These are phyloP conservation scores for Vaccinium macrocarpon DNA, from an alignment of 148 eudicot species.

Conservation along the genomic window DNA sequence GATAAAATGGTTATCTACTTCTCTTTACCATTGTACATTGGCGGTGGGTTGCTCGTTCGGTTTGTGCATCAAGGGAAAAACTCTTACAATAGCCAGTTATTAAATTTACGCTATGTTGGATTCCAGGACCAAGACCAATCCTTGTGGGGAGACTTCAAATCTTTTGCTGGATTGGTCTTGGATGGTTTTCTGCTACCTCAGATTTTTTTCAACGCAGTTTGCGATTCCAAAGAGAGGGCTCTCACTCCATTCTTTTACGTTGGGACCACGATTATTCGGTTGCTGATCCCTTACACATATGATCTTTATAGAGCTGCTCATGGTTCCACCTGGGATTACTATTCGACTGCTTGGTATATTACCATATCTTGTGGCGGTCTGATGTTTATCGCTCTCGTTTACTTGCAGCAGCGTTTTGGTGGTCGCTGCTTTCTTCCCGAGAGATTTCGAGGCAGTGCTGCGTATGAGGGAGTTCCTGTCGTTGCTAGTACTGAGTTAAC, in stretches of 20 bases:
- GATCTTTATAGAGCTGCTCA: conserved; percentile 59
- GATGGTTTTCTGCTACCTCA: conserved; percentile 86
- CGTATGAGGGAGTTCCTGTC: conserved; percentile 59
- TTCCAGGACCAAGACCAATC: conserved; percentile 28
- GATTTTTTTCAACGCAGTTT: conserved; percentile 59
- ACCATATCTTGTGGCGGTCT: conserved; percentile 48
- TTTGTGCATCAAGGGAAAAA: conserved; percentile 45
- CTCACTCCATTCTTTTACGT: conserved; percentile 50
- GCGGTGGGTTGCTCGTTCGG: conserved; percentile 62
- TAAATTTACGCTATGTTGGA: not conserved
- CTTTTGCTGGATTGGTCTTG: conserved; percentile 67
- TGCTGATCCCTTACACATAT: conserved; percentile 74
- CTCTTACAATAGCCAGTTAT: conserved; percentile 21
- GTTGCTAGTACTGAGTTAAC: conserved; percentile 14
- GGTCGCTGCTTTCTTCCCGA: conserved; percentile 65
- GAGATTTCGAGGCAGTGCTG: conserved; percentile 45
- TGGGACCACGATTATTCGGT: conserved; percentile 65
- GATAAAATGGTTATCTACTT: conserved; percentile 67
- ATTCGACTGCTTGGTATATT: conserved; percentile 72
- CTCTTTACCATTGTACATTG: conserved; percentile 54
- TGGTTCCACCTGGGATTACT: conserved; percentile 43
- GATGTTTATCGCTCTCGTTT: conserved; percentile 41
- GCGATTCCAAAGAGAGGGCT: conserved; percentile 46
- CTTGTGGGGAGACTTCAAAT: conserved; percentile 66
- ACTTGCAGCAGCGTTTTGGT: conserved; percentile 70